Conservation (phyloP, 129 eudicot genomes). For the Artemisia annua region DNA sequence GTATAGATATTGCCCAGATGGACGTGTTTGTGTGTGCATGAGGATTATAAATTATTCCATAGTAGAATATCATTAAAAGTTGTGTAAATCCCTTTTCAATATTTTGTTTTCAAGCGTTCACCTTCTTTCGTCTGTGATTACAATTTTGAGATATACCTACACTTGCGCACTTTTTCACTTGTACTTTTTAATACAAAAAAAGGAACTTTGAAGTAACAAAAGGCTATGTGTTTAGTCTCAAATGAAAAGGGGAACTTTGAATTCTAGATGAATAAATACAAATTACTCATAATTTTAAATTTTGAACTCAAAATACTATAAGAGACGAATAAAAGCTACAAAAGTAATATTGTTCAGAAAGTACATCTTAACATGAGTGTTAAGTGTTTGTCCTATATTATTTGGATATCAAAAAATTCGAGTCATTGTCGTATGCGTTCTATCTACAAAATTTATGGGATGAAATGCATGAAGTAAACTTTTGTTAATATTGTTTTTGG, state of each 20-base stretch:
- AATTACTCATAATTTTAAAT: neutral
- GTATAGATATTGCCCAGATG: constrained; percentile 42
- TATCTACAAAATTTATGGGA: neutral
- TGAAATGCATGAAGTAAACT: neutral
- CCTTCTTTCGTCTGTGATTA: constrained; percentile 31
- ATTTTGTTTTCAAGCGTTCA: constrained; percentile 41
- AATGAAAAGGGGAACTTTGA: neutral
- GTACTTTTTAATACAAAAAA: constrained; percentile 10
- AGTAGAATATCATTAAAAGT: constrained; percentile 33
- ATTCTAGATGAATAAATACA: neutral
- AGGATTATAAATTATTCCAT: constrained; percentile 23
- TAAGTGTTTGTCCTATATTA: neutral
- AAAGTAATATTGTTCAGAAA: neutral
- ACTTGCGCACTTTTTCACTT: constrained; percentile 24
- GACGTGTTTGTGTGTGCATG: constrained; percentile 42
- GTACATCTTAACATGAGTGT: neutral
- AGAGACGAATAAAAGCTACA: neutral
- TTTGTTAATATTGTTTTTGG: too few species aligned
- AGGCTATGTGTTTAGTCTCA: neutral
- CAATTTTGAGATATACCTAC: constrained; percentile 41
- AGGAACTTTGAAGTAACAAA: neutral
- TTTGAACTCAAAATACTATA: neutral
- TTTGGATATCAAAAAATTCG: neutral
- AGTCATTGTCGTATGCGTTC: neutral
- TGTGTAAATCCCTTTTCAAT: constrained; percentile 35